Conservation (phyloP, 2,329 filamentous ascomycete genomes). For the Grosmannia penicillata region DNA sequence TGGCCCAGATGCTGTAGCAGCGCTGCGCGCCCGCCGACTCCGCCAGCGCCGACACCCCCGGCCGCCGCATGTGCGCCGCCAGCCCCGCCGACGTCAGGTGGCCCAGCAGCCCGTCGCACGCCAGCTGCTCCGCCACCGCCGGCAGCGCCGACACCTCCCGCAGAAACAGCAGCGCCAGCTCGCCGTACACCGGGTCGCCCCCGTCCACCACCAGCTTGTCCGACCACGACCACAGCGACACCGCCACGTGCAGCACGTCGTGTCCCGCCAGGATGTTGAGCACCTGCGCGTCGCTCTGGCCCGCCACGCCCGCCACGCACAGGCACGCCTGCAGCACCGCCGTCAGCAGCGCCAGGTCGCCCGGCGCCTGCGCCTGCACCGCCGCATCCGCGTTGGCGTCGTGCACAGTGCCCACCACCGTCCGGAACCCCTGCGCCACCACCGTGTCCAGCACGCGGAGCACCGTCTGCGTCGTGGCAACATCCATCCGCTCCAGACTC, state of each 20-base stretch:
- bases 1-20: slow-evolving; percentile 80
- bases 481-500: too few relatives aligned
- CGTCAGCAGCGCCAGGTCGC: slow-evolving; percentile 76
- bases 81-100: slow-evolving; percentile 69
- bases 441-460: slow-evolving; percentile 69
- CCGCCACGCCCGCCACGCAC: slow-evolving; percentile 59
- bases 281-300: slow-evolving; percentile 52
- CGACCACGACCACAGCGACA: slow-evolving; percentile 85
- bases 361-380: slow-evolving; percentile 46
- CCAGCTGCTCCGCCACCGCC: slow-evolving; percentile 74
- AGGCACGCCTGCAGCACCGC: slow-evolving; percentile 78
- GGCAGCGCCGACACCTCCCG: slow-evolving; percentile 75
- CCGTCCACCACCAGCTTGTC: slow-evolving; percentile 58
- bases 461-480: slow-evolving; percentile 42
- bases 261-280: slow-evolving; percentile 55
- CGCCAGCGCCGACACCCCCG: slow-evolving; percentile 64
- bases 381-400: slow-evolving; percentile 50
- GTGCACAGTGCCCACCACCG: slow-evolving; percentile 69
- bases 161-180: slow-evolving; percentile 78
- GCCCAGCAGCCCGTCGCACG: slow-evolving; percentile 69
- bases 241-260: slow-evolving; percentile 65
- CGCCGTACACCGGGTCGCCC: slow-evolving; percentile 75
- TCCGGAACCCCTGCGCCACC: slow-evolving; percentile 72
- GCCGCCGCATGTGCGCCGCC: slow-evolving; percentile 59
- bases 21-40: slow-evolving; percentile 51